Conservation (phyloP, 805 yeast genomes). For the Huiozyma sinensis region DNA sequence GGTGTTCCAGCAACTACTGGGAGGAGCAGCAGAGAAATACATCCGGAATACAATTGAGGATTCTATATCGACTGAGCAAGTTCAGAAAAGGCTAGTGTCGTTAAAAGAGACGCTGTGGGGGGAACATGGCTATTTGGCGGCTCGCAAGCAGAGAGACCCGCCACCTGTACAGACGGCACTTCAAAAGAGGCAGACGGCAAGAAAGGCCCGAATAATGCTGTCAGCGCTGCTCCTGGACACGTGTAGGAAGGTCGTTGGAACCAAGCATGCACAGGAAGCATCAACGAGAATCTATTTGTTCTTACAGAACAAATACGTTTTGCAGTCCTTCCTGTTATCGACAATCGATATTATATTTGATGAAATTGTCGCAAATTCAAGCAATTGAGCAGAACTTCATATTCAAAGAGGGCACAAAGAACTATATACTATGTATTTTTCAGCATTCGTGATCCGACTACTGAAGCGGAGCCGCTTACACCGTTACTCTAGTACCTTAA, state of each 20-base stretch:
- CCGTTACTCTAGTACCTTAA: no score
- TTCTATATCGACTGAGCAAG: conserved; percentile 28
- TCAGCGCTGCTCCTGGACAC: conserved; percentile 50
- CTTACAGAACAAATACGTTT: conserved; percentile 64
- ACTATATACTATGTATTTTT: no score
- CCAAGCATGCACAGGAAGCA: conserved; percentile 52
- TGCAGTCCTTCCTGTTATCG: conserved; percentile 50
- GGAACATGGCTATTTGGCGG: conserved; percentile 39
- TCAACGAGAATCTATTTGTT: conserved; percentile 47
- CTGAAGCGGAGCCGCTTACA: no score
- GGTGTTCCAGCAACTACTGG: conserved; percentile 73
- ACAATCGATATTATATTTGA: conserved; percentile 47
- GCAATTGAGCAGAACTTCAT: no score
- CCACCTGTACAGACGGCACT: conserved; percentile 32
- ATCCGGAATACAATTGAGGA: conserved; percentile 32
- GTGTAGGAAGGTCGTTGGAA: conserved; percentile 66
- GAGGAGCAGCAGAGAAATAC: conserved; percentile 75
- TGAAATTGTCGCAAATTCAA: conserved; percentile 19
- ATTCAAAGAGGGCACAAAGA: no score
- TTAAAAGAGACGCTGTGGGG: conserved; percentile 37
- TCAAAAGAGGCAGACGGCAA: conserved; percentile 43
- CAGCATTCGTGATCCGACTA: no score
- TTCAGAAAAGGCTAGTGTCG: conserved; percentile 32
- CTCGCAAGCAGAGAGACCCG: conserved; percentile 22
- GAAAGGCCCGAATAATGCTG: conserved; percentile 49